phyloP scores from a whole-genome alignment of 495 filamentous ascomycete species.

The Talaromyces proteolyticus region DNA sequence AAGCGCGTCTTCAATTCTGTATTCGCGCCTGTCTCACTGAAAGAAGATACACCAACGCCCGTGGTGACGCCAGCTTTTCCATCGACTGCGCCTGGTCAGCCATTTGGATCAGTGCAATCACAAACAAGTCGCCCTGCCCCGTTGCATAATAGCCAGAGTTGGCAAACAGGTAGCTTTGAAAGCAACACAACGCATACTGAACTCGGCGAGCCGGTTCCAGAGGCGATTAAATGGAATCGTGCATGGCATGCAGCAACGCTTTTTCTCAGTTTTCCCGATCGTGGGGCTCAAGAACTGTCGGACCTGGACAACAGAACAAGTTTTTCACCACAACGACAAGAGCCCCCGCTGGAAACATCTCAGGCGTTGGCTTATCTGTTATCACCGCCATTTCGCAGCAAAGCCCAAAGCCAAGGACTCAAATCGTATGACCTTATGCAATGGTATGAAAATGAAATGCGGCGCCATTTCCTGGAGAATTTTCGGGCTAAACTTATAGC shows the following conservation, averaged over 20 bases:
- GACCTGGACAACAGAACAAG: too few relatives aligned
- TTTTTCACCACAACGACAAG: conserved; percentile 8
- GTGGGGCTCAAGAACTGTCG: too few relatives aligned
- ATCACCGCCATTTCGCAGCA: conserved; percentile 13
- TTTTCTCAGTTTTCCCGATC: conserved; percentile 51
- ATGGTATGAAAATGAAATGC: conserved; percentile 49
- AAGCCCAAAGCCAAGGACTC: conserved; percentile 9
- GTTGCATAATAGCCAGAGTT: neutral
- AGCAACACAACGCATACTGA: neutral
- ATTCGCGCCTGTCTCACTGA: conserved; percentile 40
- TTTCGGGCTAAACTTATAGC: conserved; percentile 27
- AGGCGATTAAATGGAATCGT: conserved; percentile 59
- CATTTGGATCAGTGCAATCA: conserved; percentile 9
- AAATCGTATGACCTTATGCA: conserved; percentile 29
- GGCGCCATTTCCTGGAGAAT: conserved; percentile 43
- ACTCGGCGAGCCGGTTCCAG: conserved; percentile 15
- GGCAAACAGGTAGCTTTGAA: neutral
- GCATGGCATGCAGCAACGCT: conserved; percentile 65
- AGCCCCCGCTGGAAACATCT: conserved; percentile 20
- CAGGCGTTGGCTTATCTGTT: conserved; percentile 37
- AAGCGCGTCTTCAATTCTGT: conserved; percentile 46
- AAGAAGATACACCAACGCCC: conserved; percentile 25
- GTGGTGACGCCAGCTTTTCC: conserved; percentile 19
- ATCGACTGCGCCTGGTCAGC: conserved; percentile 15
- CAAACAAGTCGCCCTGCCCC: neutral